Base-by-base conservation (phyloP, 129 eudicot genomes). In the Flaveria linearis region DNA sequence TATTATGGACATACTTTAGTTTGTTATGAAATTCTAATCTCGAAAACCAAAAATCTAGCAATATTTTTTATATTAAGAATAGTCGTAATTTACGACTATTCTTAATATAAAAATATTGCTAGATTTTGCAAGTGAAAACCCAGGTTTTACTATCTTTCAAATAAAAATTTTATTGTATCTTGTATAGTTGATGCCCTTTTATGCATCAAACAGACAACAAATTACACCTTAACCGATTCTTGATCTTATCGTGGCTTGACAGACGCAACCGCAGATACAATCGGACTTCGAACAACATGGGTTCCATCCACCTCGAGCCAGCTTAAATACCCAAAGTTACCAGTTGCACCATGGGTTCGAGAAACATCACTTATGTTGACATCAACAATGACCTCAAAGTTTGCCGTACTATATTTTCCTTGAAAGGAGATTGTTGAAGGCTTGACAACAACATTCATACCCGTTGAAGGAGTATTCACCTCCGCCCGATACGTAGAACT, bases 261-360 rank as follows among this genome's bases (percentile, higher is more conserved):
- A 8, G 68, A 70, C 7, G 81, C 85, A 2, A 53, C 42, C 25
- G 86, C 86, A 51, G 84, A 82, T 3, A 82, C 84, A 2, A 85
- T 82, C 7, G 84, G 86, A 61, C 89, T 85, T 67, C 77, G 82
- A 18, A 85, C 84, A 7, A 85, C 77, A 60, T 50, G 86, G 57
- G 51, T 82, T 28, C 85, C 87, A 5, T 83, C 77, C 12, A 76
- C 76, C 79, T 86, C 90, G 36, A 45, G 17, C 83, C 90, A 86
- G 41, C 83, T 77, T 26, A 86, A 28, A 46, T 82, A 77, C 26
- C 85, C 87, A 18, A 39, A 80, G 73, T 80, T 86, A 53, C 84
- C 89, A 75, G 25, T 82, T 22, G 77, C 85, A 42, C 56, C 51
- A 12, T 69, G 4, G 0, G 73, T 80, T 23, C 74, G 78, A n/a